phyloP scores from a whole-genome alignment of 306 rosid genomes.

The Medicago truncatula region MtrunA17r5.0-ANR NC_053049.1:9385501-9386000 shows the following conservation, averaged over 20 bases:
- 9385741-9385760: slow-evolving; percentile 40
- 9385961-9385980: slow-evolving; percentile 32
- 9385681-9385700: slow-evolving; percentile 43
- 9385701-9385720: slow-evolving; percentile 40
- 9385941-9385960: slow-evolving; percentile 35
- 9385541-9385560: no score
- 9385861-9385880: slow-evolving; percentile 23
- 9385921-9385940: slow-evolving; percentile 19
- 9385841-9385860: slow-evolving; percentile 23
- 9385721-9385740: slow-evolving; percentile 33
- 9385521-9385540: no score
- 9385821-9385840: not conserved
- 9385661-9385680: slow-evolving; percentile 42
- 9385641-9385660: slow-evolving; percentile 37
- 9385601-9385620: no score
- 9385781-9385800: slow-evolving; percentile 41
- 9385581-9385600: no score
- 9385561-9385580: no score
- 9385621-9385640: no score
- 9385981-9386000: slow-evolving; percentile 14
- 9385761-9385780: slow-evolving; percentile 38
- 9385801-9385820: slow-evolving; percentile 46
- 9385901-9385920: slow-evolving; percentile 6
- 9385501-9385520: no score
- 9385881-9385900: not conserved